Base-by-base conservation (phyloP, 345 rosid species). In the Viola odorata region DNA sequence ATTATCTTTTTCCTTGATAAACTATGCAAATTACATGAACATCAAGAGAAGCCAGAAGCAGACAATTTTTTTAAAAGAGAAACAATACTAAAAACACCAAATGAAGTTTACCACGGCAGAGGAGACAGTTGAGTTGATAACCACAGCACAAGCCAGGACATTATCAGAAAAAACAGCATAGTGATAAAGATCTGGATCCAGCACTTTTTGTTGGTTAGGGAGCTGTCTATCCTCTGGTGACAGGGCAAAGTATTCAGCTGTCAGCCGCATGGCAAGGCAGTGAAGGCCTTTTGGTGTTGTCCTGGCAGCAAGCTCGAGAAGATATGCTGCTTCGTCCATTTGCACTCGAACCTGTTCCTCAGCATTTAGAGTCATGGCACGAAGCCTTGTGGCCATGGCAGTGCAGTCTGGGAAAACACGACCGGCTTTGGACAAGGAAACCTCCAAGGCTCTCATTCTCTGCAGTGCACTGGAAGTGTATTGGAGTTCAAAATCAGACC, bases 331-430 rank as follows among this genome's bases (percentile, higher is more conserved):
- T 73, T 89, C 78, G 63, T 83, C 77, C 72, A 80, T 84, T 75
- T 83, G 95, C 12, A 76, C 83, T 61, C 57, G 84, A 59, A 89
- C 85, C 73, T 77, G 84, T 66, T 86, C 91, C 80, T 89, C 91
- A 70, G 87, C 74, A 77, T 83, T 83, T 68, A 78, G 70, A 60
- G 80, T 73, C 90, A 85, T 85, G 59, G 96, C 84, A 58, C 82
- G 86, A 44, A 89, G 91, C 81, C 85, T 94, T 37, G 70, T 68
- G 37, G 83, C 84, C 79, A 83, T 81, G 58, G 74, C 75, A 0
- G 83, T 58, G 80, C 99, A 94, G 80, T 89, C 81, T 7, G 83
- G 78, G 75, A 68, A 82, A 50, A 76, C 64, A 50, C 40, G 86
- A 57, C 80, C 72, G 41, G 88, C 91, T 74, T 87, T 94, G 57